Evolutionary conservation across 2,329 filamentous ascomycete genomes (phyloP).

Genomic region (Trichoderma arundinaceum): DNA sequence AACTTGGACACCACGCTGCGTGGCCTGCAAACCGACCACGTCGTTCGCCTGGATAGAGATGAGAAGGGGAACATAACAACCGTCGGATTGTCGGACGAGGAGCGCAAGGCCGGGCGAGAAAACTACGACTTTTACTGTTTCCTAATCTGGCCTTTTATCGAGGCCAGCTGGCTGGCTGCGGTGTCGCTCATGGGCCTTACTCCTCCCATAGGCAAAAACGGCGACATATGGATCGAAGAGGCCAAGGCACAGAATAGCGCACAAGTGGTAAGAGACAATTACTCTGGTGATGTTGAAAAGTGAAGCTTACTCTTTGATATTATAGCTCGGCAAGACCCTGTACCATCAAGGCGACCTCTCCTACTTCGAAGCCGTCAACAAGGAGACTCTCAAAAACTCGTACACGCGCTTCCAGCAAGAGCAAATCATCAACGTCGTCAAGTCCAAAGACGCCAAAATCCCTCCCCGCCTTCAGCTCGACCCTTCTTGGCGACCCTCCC

Average conservation of each 20-base stretch:
- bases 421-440: slow-evolving; percentile 79
- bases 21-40: slow-evolving; percentile 77
- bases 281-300: neutral
- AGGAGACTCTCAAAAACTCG: slow-evolving; percentile 94
- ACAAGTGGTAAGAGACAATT: slow-evolving; percentile 66
- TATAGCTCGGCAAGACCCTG: slow-evolving; percentile 86
- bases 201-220: slow-evolving; percentile 65
- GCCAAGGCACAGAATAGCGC: slow-evolving; percentile 80
- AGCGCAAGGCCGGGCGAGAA: slow-evolving; percentile 80
- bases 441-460: slow-evolving; percentile 67
- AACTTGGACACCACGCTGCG: slow-evolving; percentile 83
- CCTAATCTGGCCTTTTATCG: slow-evolving; percentile 97
- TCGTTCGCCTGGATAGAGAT: slow-evolving; percentile 71
- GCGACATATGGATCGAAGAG: slow-evolving; percentile 78
- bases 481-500: slow-evolving; percentile 73
- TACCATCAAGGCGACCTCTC: slow-evolving; percentile 97
- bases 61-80: slow-evolving; percentile 62
- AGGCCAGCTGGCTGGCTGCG: slow-evolving; percentile 89
- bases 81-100: slow-evolving; percentile 76
- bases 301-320: neutral
- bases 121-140: slow-evolving; percentile 99
- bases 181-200: slow-evolving; percentile 86
- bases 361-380: slow-evolving; percentile 98
- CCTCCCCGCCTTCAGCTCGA: slow-evolving; percentile 70
- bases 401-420: slow-evolving; percentile 89